Conservation (phyloP, 83 land plant genomes). For the Thuja plicata region DNA sequence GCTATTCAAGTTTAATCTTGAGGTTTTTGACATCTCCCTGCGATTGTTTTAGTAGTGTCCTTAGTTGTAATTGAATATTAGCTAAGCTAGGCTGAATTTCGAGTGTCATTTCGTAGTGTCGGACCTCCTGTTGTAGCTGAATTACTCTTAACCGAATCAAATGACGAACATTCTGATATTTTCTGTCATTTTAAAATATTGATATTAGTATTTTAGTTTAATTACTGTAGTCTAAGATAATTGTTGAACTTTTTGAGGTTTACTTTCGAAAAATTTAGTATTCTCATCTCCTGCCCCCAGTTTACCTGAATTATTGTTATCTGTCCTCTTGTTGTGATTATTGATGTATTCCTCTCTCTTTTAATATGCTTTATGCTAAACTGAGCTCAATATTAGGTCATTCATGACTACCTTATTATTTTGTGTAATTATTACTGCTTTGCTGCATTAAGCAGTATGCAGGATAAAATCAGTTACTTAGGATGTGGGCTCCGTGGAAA, state of each 20-base stretch:
- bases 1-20: neutral
- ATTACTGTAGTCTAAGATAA: neutral
- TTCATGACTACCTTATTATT: no score
- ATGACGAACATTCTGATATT: neutral
- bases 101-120: neutral
- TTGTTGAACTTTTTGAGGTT: neutral
- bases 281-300: neutral
- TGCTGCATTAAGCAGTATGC: no score
- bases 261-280: neutral
- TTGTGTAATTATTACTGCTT: no score
- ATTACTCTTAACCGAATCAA: neutral
- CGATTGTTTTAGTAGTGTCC: neutral
- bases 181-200: neutral
- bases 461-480: no score
- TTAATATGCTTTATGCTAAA: no score
- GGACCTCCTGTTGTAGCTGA: neutral
- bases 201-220: neutral
- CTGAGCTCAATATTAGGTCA: neutral
- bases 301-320: neutral
- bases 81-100: neutral
- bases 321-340: neutral
- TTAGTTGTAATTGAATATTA: neutral
- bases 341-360: neutral
- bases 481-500: no score
- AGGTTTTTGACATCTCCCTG: neutral